Conservation (phyloP, 208 protist genomes). For the Leishmania amazonensis region DNA sequence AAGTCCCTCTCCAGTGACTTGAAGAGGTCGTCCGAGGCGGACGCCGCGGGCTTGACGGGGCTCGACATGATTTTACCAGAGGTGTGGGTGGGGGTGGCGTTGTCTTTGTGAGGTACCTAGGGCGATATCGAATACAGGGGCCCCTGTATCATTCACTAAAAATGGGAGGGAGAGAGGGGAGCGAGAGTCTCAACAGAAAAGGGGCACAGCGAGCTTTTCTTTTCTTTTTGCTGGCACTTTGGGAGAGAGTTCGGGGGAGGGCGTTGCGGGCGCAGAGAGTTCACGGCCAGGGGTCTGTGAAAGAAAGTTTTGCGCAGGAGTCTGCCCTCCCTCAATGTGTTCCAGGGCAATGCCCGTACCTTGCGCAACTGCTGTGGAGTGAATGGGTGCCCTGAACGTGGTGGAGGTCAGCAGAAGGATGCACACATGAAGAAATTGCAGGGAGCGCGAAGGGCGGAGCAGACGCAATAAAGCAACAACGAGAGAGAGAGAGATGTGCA, state of each 20-base stretch:
- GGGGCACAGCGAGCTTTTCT: not conserved
- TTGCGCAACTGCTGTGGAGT: not conserved
- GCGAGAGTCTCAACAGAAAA: not conserved
- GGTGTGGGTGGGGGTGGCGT: not conserved
- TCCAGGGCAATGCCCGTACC: not conserved
- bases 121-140: not conserved
- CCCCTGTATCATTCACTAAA: not conserved
- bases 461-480: not conserved
- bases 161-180: not conserved
- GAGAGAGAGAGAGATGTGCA: not conserved
- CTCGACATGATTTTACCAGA: slow-evolving; percentile 26
- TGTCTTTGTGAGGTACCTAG: not conserved
- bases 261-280: not conserved
- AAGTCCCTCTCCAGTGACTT: slow-evolving; percentile 94
- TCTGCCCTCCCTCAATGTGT: not conserved
- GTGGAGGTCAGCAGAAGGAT: not conserved
- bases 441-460: not conserved
- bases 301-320: not conserved
- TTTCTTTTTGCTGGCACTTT: not conserved
- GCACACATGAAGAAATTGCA: not conserved
- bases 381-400: not conserved
- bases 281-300: not conserved
- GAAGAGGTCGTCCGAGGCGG: slow-evolving; percentile 76
- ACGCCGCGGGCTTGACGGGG: slow-evolving; percentile 47
- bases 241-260: not conserved